Base-by-base conservation (phyloP, 768 basidiomycete genomes). In the Kwoniella sp. region DNA sequence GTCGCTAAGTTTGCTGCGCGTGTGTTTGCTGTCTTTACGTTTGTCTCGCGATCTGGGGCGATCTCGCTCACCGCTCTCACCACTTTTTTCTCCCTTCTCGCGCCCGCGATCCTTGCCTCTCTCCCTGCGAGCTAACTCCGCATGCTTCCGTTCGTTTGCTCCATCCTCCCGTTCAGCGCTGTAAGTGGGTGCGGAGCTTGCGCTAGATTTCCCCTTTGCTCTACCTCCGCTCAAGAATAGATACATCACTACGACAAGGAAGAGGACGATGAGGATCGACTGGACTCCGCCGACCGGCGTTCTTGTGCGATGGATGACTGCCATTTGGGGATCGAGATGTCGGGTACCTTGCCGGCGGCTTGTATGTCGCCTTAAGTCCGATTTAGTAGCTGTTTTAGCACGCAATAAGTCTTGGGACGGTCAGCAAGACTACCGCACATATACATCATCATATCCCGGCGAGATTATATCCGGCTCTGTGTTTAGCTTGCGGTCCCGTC, bases 251-350 rank as follows among this genome's bases (percentile, higher is more conserved):
- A 54, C 22, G 1, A 65, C 23, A 2, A 65, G 15, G 51, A 65
- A 45, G 8, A 65, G 26, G 25, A 65, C 63, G 13, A 65, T 45
- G 12, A 65, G 22, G 15, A 65, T 58, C 22, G 57, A 45, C 29
- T 59, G 63, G 4, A 52, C 41, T 9, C 55, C 57, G 28, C 34
- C 47, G 7, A 50, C 28, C 15, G 61, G 53, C 5, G 23, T 45
- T 12, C 37, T 31, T 22, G 51, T 29, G 13, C 50, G 52, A 15
- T n/a, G 52, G 41, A 54, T 30, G 4, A 51, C 26, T 8, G 61
- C 25, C 61, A 62, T 62, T 20, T 54, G n/a, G n/a, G n/a, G n/a
- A n/a, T n/a, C n/a, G n/a, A n/a, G n/a, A n/a, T n/a, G n/a, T n/a
- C n/a, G n/a, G n/a, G n/a, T n/a, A n/a, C n/a, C n/a, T n/a, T n/a